These are phyloP conservation scores for Corymbia citriodora DNA, from an alignment of 441 rosid species.

Conservation along the genomic window DNA sequence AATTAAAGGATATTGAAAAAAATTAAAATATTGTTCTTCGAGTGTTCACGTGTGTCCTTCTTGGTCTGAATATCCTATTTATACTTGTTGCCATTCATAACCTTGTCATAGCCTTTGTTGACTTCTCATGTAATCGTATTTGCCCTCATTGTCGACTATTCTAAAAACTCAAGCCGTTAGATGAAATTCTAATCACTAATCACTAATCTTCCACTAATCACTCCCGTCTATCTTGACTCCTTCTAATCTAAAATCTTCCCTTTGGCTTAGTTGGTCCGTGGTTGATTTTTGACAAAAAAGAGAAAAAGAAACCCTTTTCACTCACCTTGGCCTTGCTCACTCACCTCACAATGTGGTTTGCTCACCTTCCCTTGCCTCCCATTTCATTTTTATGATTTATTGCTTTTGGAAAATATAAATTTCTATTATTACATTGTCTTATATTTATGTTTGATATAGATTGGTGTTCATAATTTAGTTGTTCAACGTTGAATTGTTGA, in stretches of 20 bases:
- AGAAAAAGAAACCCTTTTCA: not conserved
- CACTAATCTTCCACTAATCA: not conserved
- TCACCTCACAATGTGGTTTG: fast-evolving
- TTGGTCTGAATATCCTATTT: not conserved
- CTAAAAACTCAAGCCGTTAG: too few relatives aligned
- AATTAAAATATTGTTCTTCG: not conserved
- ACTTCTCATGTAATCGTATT: not conserved
- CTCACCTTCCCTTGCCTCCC: not conserved
- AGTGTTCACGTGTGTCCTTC: not conserved
- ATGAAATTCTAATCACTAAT: too few relatives aligned
- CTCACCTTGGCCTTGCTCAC: not conserved
- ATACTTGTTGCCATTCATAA: not conserved
- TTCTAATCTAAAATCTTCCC: not conserved
- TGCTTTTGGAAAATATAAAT: not conserved
- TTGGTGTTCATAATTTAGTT: not conserved
- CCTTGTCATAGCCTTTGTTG: not conserved
- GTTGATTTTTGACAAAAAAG: not conserved
- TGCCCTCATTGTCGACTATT: not conserved
- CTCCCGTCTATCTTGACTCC: not conserved
- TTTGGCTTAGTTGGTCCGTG: not conserved
- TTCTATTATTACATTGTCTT: too few relatives aligned
- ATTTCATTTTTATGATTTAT: too few relatives aligned
- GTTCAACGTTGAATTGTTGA: too few relatives aligned
- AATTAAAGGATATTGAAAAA: not conserved
- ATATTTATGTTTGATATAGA: not conserved